phyloP scores from a whole-genome alignment of 139 green algal species.

The Closterium sp. region DNA sequence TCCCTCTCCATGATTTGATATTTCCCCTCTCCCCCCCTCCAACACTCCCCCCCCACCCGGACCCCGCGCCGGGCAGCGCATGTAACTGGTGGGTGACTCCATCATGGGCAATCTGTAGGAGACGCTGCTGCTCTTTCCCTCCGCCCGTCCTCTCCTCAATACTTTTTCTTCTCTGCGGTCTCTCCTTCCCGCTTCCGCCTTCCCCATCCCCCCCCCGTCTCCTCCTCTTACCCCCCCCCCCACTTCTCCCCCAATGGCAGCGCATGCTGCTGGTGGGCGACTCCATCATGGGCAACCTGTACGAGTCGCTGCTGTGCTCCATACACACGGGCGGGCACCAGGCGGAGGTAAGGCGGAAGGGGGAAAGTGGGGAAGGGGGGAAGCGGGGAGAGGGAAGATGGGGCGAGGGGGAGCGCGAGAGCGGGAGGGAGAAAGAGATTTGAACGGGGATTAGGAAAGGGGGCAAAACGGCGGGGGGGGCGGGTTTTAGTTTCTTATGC shows the following conservation, averaged over 20 bases:
- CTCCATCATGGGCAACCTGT: neutral
- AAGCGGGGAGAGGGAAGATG: neutral
- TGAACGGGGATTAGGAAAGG: neutral
- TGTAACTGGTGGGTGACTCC: neutral
- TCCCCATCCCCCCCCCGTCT: too few species aligned
- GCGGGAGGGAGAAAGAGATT: neutral
- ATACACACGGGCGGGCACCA: neutral
- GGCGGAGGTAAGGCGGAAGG: neutral
- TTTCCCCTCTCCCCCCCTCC: too few species aligned
- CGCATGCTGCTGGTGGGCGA: neutral
- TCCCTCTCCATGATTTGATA: too few species aligned
- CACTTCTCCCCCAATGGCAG: neutral
- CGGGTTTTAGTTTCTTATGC: too few species aligned
- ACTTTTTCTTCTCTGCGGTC: neutral
- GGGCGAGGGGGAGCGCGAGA: neutral
- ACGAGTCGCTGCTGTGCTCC: conserved; percentile 9
- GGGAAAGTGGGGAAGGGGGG: neutral
- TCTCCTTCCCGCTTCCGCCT: too few species aligned
- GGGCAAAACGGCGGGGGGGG: too few species aligned
- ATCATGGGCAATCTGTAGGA: neutral
- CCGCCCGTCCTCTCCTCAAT: neutral
- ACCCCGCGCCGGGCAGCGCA: neutral
- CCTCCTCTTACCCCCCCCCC: neutral
- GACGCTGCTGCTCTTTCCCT: neutral
- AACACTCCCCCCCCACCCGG: too few species aligned